phyloP scores from a whole-genome alignment of 2,329 filamentous ascomycete species.

The Colletotrichum lindemuthianum region DNA sequence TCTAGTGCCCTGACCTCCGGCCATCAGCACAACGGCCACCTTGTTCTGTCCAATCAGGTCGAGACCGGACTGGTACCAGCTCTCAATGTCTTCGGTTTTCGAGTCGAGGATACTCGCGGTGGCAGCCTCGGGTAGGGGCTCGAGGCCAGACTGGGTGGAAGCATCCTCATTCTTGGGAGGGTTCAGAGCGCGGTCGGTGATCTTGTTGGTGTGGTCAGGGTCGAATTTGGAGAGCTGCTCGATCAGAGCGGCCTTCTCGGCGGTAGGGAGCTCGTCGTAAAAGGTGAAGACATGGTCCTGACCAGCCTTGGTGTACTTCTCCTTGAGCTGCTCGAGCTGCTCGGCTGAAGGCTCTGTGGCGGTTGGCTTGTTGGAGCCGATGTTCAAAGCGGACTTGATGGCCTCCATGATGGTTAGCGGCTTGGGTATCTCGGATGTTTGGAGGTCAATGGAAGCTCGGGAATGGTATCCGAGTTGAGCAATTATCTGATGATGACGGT shows the following conservation, averaged over 20 bases:
- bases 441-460: background rate
- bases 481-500: background rate
- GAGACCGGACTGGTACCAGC: slow-evolving; percentile 86
- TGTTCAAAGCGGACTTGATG: slow-evolving; percentile 54
- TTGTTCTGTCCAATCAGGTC: slow-evolving; percentile 82
- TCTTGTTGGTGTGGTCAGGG: slow-evolving; percentile 86
- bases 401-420: slow-evolving; percentile 50
- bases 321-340: slow-evolving; percentile 73
- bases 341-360: slow-evolving; percentile 68
- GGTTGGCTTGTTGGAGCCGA: slow-evolving; percentile 47
- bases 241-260: slow-evolving; percentile 82
- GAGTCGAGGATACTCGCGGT: slow-evolving; percentile 94
- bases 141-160: slow-evolving; percentile 66
- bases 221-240: slow-evolving; percentile 85
- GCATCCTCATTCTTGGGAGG: slow-evolving; percentile 72
- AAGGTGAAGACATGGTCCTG: slow-evolving; percentile 87
- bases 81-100: slow-evolving; percentile 77
- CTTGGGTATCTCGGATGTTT: slow-evolving; percentile 5
- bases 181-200: slow-evolving; percentile 84
- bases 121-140: slow-evolving; percentile 87
- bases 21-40: slow-evolving; percentile 92
- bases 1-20: slow-evolving; percentile 94
- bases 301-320: slow-evolving; percentile 77
- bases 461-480: background rate
- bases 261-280: slow-evolving; percentile 79